Conservation (phyloP, 2,329 filamentous ascomycete species). For the Ceratocystis ficicola region DNA sequence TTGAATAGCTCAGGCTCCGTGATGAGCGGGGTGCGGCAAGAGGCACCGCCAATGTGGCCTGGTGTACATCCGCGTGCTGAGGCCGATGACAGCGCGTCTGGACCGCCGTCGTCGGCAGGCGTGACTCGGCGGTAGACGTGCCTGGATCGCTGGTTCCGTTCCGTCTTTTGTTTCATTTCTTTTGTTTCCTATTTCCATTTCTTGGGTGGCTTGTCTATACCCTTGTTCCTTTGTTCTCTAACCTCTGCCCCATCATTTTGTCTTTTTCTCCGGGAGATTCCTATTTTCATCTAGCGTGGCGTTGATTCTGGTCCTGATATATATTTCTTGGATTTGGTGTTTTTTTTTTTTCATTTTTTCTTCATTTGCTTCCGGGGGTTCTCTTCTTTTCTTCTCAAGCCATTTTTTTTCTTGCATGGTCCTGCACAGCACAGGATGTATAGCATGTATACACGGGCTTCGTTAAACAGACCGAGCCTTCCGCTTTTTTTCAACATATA, state of each 20-base stretch:
- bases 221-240: no score
- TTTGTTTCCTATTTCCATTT: neutral
- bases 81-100: neutral
- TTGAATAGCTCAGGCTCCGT: neutral
- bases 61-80: conserved; percentile 10
- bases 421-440: neutral
- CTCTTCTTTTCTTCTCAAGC: neutral
- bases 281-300: no score
- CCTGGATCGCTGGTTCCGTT: neutral
- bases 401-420: neutral
- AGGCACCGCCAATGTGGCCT: conserved; percentile 20
- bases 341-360: neutral
- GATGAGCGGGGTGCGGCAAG: neutral
- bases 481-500: neutral
- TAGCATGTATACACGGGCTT: neutral
- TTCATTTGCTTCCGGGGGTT: neutral
- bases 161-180: neutral
- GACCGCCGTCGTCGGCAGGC: neutral
- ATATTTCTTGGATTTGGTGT: neutral
- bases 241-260: neutral
- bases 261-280: neutral
- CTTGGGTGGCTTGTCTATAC: no score
- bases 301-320: no score
- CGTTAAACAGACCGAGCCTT: neutral
- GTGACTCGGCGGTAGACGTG: neutral